Evolutionary conservation across 345 rosid genomes (phyloP), one percentile per base, ranked within the genome.

Genomic region (Dovyalis caffra): DNA sequence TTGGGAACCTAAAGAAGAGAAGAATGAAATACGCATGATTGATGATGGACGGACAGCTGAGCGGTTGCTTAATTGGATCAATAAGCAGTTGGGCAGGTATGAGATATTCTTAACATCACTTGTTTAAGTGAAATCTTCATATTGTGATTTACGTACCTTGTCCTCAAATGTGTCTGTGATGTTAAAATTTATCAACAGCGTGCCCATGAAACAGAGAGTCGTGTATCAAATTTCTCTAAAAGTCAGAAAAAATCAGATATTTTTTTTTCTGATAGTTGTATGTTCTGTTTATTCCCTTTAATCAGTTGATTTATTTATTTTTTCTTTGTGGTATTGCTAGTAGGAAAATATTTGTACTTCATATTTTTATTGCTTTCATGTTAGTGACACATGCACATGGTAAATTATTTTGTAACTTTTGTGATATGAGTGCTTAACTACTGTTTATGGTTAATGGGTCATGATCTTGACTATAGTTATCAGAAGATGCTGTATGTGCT

Each of bases 11-110:
- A 87, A 84, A 68, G 79, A 90, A 64, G 89, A 83, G 56, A 88
- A 92, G 72, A 87, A 77, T 74, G 90, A 91, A 78, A 80, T 91
- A 66, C 75, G 1, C 14, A 61, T 74, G 34, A 82, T 96, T 68
- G 91, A 88, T 64, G 95, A 93, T 74, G 91, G 82, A 64, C 90
- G 93, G 74, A 92, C 98, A 45, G 97, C 98, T 45, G 97, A 96
- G 45, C 86, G 77, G 70, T 82, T 96, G 88, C 87, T 96, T 75
- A 84, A 70, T 72, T 96, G 97, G 98, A 92, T 96, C 74, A 96
- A 93, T 84, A 90, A 93, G 88, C 84, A 88, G 79, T 66, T 85
- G 62, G 92, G 92, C 79, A 96, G 99, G 98, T 92, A 88, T 74
- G 87, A 14, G 38, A 62, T 77, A 7, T 81, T 67, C 31, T 33